Evolutionary conservation across 2,329 filamentous ascomycete genomes (phyloP), one percentile per base, ranked within the genome.

Genomic region (Seiridium unicorne): DNA sequence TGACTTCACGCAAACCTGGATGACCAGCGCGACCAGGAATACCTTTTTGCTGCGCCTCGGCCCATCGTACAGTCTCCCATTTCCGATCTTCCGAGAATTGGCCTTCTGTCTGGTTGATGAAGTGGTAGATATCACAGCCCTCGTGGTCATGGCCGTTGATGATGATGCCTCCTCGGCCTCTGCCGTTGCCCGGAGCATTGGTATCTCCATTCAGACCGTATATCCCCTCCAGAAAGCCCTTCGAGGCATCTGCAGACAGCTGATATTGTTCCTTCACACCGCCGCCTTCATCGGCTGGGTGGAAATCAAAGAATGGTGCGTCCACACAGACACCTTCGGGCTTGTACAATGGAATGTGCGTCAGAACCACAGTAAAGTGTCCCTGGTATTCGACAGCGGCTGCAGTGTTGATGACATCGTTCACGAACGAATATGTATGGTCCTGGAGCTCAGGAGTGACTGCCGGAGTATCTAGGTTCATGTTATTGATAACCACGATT

Each of bases 111-210:
- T 89, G 87, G 73, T 91, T 88, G 71, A 92, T 82, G 69, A 84
- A 94, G 77, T 99, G 95, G 69, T 90, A 89, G 6, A 89, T 90
- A 74, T 98, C 93, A 72, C 95, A 99, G 5, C 95, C 95, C 66
- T 91, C 91, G 73, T 99, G 95, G 70, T 99, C 95, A 72, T 99
- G 95, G 0, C 95, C 95, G 54, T 93, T 97, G 44, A 99, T 77
- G 34, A 99, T 87, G 5, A 98, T 77, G 1, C 94, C 93, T 7
- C 80, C 83, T 13, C 92, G 81, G 1, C 92, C 92, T 56, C 77
- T 77, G 1, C 92, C 92, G 9, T 75, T 71, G 0, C 80, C 86
- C 0, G 85, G 79, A 0, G 85, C 89, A 36, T 77, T 73, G 1
- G 77, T 68, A 63, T 91, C 83, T 5, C 84, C 85, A 68, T 81